These are phyloP conservation scores for Tylopilus sp. DNA, from an alignment of 768 basidiomycete species.

Conservation along the genomic window DNA sequence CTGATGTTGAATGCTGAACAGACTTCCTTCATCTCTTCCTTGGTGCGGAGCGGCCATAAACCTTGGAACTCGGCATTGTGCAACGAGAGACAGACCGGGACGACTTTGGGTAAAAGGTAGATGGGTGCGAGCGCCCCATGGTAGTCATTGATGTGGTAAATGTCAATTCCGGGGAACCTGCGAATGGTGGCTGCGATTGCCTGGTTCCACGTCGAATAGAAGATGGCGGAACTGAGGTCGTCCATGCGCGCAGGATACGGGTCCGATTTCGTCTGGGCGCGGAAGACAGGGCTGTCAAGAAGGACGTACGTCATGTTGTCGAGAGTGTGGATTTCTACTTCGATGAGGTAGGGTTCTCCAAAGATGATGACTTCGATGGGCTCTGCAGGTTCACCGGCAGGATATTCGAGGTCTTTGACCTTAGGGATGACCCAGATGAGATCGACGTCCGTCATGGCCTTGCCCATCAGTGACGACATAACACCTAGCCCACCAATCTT, in stretches of 20 bases:
- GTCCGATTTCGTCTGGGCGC: constrained; percentile 93
- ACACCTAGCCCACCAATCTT: constrained; percentile 97
- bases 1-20: constrained; percentile 97
- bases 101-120: constrained; percentile 87
- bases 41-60: constrained; percentile 92
- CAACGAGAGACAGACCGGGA: constrained; percentile 86
- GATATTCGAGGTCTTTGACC: constrained; percentile 93
- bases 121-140: constrained; percentile 90
- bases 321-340: constrained; percentile 88
- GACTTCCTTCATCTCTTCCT: constrained; percentile 98
- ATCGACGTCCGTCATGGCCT: constrained; percentile 97
- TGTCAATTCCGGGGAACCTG: constrained; percentile 81
- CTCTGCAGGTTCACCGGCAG: constrained; percentile 85
- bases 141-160: constrained; percentile 95
- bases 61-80: constrained; percentile 99
- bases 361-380: constrained; percentile 97
- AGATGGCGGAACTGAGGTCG: constrained; percentile 92
- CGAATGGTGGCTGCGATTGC: constrained; percentile 91
- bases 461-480: constrained; percentile 97
- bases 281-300: constrained; percentile 93
- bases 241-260: constrained; percentile 98
- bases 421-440: constrained; percentile 93
- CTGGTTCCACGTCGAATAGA: constrained; percentile 98
- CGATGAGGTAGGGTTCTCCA: constrained; percentile 91
- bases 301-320: constrained; percentile 97